Base-by-base conservation (phyloP, 805 yeast species). In the Spathaspora boniae region DNA sequence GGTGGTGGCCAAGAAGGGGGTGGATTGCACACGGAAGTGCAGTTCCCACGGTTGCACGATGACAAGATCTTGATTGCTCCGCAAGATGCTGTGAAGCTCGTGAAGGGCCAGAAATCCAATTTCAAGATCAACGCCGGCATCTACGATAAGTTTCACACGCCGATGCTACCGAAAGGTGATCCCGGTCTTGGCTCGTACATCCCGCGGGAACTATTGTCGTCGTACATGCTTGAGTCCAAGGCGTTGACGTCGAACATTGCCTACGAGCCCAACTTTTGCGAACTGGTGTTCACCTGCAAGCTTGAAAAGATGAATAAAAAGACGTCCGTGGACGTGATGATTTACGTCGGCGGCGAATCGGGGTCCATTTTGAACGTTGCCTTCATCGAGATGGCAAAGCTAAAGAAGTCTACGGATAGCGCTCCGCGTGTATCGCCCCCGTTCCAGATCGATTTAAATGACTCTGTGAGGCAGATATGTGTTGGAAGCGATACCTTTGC, bases 391-490 rank as follows among this genome's bases (percentile, higher is more conserved):
- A 21, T 5, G 19, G 6, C 3, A n/a, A 15, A 15, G n/a, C n/a
- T n/a, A n/a, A n/a, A n/a, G n/a, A n/a, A 19, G 18, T 27, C 18
- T n/a, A 9, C 15, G 9, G 15, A 12, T 27, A 9, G 4, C 4
- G 11, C 16, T 6, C 8, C 33, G 16, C 2, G 5, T 9, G 16
- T 11, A 12, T 16, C 36, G 12, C 14, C 32, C 9, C 51, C 50
- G 8, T 41, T 43, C 24, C 48, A 53, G 31, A 39, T 55, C 2
- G 34, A 45, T 16, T 42, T 70, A 12, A 47, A 59, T 4, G 61
- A 70, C 3, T 52, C 64, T 2, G 70, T 74, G 6, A 62, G 60
- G 31, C 72, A 65, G 34, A 61, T 74, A 12, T 15, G 23, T n/a
- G 9, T 18, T 16, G 6, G 1, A 6, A 3, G 6, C 9, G 19